phyloP scores from a whole-genome alignment of 2,329 filamentous ascomycete species.

The Ophiosphaerella herpotricha region DNA sequence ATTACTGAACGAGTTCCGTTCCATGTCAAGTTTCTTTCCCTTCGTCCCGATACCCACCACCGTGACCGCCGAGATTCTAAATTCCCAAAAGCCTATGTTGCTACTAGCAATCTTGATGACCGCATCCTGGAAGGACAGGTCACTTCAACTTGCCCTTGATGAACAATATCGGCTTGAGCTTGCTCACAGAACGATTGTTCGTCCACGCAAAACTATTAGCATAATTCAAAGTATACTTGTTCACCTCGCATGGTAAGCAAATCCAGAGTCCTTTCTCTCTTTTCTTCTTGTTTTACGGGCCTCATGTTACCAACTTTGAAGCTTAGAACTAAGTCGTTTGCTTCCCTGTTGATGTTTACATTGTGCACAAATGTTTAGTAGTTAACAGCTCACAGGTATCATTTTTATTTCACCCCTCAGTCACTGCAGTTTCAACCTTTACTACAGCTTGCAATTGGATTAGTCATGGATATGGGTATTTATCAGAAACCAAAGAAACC shows the following conservation, averaged over 20 bases:
- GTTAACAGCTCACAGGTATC: slow-evolving; percentile 18
- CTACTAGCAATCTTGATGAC: slow-evolving; percentile 24
- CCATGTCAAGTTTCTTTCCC: slow-evolving; percentile 24
- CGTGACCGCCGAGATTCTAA: slow-evolving; percentile 10
- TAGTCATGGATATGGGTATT: slow-evolving; percentile 23
- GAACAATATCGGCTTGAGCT: slow-evolving; percentile 21
- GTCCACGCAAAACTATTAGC: slow-evolving; percentile 20
- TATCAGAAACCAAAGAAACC: slow-evolving; percentile 14
- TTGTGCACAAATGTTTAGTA: not conserved
- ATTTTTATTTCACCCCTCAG: slow-evolving; percentile 28
- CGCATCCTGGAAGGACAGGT: slow-evolving; percentile 21
- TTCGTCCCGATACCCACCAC: slow-evolving; percentile 20
- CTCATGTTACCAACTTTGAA: no score
- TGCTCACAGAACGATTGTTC: slow-evolving; percentile 25
- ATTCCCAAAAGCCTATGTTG: slow-evolving; percentile 23
- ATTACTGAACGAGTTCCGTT: slow-evolving; percentile 20
- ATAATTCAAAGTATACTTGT: slow-evolving; percentile 27
- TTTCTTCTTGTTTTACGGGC: no score
- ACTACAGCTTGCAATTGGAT: slow-evolving; percentile 21
- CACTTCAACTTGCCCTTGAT: slow-evolving; percentile 19
- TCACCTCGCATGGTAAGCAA: slow-evolving; percentile 24
- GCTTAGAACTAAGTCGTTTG: no score
- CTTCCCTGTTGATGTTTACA: no score
- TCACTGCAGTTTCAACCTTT: slow-evolving; percentile 26
- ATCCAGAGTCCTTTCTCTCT: no score